Conservation (phyloP, 2,329 filamentous ascomycete genomes). For the Myotisia sp. region DNA sequence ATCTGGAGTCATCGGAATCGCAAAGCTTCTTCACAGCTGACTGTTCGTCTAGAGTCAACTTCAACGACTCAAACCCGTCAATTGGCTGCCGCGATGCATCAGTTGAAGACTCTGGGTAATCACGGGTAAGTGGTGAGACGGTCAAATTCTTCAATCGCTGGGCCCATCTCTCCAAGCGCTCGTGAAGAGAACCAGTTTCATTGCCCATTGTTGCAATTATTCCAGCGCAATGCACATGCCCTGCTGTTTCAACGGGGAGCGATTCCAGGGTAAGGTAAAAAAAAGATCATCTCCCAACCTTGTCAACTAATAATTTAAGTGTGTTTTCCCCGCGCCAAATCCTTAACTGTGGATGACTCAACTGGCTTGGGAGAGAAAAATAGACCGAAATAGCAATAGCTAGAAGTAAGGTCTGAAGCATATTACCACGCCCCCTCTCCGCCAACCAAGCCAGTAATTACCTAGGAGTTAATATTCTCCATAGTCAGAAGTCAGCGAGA, state of each 20-base stretch:
- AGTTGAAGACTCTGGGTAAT: constrained; percentile 27
- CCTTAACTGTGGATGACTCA: no score
- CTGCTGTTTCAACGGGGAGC: background rate
- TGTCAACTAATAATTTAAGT: no score
- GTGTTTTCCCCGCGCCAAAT: no score
- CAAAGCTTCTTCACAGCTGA: constrained; percentile 26
- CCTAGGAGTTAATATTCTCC: no score
- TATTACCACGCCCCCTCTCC: no score
- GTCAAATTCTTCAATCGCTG: constrained; percentile 29
- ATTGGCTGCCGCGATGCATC: constrained; percentile 25
- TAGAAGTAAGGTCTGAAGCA: no score
- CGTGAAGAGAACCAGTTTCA: constrained; percentile 19
- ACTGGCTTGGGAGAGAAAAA: no score
- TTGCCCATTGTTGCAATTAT: constrained; percentile 8
- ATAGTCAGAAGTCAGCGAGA: no score
- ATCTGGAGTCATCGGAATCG: constrained; percentile 16
- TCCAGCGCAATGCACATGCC: no score
- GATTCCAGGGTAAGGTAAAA: background rate
- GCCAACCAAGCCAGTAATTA: no score
- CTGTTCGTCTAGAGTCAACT: constrained; percentile 23
- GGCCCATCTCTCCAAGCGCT: constrained; percentile 30
- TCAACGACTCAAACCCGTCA: constrained; percentile 30
- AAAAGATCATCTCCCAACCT: no score
- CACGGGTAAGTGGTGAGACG: constrained; percentile 31
- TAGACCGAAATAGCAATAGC: no score